Percentiles rank a stretch among this genome's conserved stretches.
phyloP scores from a whole-genome alignment of 2,329 filamentous ascomycete genomes.

The Exserohilum turcica region DNA sequence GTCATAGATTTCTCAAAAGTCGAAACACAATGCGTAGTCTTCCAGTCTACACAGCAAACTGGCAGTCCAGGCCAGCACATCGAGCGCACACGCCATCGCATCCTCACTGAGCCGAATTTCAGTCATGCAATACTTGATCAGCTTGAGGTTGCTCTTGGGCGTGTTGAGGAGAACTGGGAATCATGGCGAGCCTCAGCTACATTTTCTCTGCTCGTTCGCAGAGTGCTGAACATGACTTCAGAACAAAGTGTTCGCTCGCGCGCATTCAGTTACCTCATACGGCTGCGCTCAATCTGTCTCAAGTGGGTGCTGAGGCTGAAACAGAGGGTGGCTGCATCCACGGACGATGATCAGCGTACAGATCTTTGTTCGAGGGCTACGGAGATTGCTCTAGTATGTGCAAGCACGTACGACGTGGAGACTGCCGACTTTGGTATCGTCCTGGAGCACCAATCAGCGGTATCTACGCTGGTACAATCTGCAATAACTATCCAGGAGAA shows the following conservation, averaged over 20 bases:
- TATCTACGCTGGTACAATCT: constrained; percentile 25
- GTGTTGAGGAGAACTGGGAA: constrained; percentile 39
- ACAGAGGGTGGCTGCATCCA: constrained; percentile 24
- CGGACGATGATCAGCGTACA: constrained; percentile 33
- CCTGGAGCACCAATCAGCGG: constrained; percentile 26
- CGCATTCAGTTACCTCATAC: constrained; percentile 42
- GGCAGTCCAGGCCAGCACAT: constrained; percentile 42
- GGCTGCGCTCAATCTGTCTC: constrained; percentile 43
- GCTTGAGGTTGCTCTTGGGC: constrained; percentile 17
- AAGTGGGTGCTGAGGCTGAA: constrained; percentile 50
- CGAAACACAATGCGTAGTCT: constrained; percentile 55
- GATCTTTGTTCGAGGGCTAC: constrained; percentile 44
- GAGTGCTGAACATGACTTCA: constrained; percentile 51
- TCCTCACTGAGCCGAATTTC: constrained; percentile 47
- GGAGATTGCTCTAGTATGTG: constrained; percentile 52
- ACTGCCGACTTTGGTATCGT: constrained; percentile 30
- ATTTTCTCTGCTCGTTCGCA: constrained; percentile 50
- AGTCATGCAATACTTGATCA: constrained; percentile 20
- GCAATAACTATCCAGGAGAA: constrained; percentile 33
- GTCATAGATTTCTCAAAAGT: constrained; percentile 49
- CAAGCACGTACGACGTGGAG: constrained; percentile 55
- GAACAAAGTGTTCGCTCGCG: constrained; percentile 19
- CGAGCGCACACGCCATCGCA: constrained; percentile 45
- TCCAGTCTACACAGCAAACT: constrained; percentile 58
- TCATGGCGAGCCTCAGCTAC: constrained; percentile 49